phyloP scores from a whole-genome alignment of 1,284 basidiomycete genomes.

The Heterobasidion parviporum region DNA sequence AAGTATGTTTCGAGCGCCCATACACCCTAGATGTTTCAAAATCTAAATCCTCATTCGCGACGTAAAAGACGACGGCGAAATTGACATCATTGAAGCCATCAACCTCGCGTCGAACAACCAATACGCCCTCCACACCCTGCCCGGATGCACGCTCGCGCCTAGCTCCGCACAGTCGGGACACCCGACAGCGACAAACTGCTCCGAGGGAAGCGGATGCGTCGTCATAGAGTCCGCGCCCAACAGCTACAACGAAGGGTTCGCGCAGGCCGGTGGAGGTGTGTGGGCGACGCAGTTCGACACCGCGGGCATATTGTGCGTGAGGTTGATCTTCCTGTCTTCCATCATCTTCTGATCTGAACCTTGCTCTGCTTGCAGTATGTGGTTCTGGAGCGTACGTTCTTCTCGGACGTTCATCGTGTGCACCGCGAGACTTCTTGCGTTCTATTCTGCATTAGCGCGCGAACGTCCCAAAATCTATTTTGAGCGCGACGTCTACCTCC shows the following conservation, averaged over 20 bases:
- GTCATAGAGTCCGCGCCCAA: constrained; percentile 49
- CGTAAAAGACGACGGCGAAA: constrained; percentile 41
- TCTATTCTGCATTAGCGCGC: constrained; percentile 22
- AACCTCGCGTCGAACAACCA: constrained; percentile 34
- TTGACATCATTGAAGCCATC: constrained; percentile 39
- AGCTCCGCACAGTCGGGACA: constrained; percentile 19
- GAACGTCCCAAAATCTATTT: constrained; percentile 34
- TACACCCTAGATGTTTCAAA: too few species aligned
- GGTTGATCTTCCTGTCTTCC: not conserved
- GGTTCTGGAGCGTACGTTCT: constrained; percentile 66
- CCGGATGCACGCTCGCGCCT: constrained; percentile 22
- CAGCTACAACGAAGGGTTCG: constrained; percentile 55
- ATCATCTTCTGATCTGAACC: not conserved
- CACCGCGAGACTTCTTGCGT: not conserved
- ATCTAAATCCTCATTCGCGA: too few species aligned
- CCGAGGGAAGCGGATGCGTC: constrained; percentile 49
- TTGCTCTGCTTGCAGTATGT: constrained; percentile 34
- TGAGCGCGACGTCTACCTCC: constrained; percentile 27
- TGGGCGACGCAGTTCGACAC: constrained; percentile 64
- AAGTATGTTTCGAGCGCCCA: not conserved
- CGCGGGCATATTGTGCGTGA: constrained; percentile 47
- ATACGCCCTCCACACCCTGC: constrained; percentile 49
- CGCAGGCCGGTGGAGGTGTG: constrained; percentile 61
- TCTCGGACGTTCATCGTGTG: not conserved
- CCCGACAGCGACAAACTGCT: constrained; percentile 35